Evolutionary conservation across 768 basidiomycete genomes (phyloP).

Genomic region (Amanita rimosa): DNA sequence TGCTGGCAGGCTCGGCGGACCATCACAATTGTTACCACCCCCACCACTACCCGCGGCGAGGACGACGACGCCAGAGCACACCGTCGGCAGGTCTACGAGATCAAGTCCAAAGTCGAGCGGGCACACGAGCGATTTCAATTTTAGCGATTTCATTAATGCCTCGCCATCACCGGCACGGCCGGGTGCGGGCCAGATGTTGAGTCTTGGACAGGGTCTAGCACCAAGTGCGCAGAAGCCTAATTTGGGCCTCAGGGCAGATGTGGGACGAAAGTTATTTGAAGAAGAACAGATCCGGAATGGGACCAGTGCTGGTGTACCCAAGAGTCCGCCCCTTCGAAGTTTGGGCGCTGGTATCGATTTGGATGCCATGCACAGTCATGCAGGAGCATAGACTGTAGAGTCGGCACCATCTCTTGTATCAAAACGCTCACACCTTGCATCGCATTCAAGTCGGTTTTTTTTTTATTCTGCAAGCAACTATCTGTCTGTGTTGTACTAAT

Average conservation of each 20-base stretch:
- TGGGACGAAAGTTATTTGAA: constrained; percentile 60
- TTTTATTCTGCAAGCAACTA: constrained; percentile 6
- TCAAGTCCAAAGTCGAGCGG: constrained; percentile 22
- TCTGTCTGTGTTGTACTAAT: constrained; percentile 5
- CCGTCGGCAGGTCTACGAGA: constrained; percentile 13
- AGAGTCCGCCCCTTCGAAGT: constrained; percentile 17
- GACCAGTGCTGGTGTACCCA: constrained; percentile 7
- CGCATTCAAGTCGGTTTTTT: neutral
- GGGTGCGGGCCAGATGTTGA: constrained; percentile 1
- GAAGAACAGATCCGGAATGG: constrained; percentile 49
- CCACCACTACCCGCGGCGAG: constrained; percentile 15
- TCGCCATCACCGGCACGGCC: constrained; percentile 50
- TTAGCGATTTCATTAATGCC: constrained; percentile 64
- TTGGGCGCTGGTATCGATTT: constrained; percentile 35
- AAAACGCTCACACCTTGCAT: neutral
- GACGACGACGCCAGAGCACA: neutral
- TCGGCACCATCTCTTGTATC: neutral
- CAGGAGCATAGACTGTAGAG: neutral
- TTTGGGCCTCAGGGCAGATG: constrained; percentile 45
- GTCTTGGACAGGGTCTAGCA: constrained; percentile 6
- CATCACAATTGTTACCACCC: constrained; percentile 20
- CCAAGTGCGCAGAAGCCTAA: constrained; percentile 25
- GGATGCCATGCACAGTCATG: constrained; percentile 19
- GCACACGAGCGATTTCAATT: constrained; percentile 38
- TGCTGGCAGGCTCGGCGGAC: neutral